Base-by-base conservation (phyloP, 331 rosid species). In the Dryas integrifolia region DNA sequence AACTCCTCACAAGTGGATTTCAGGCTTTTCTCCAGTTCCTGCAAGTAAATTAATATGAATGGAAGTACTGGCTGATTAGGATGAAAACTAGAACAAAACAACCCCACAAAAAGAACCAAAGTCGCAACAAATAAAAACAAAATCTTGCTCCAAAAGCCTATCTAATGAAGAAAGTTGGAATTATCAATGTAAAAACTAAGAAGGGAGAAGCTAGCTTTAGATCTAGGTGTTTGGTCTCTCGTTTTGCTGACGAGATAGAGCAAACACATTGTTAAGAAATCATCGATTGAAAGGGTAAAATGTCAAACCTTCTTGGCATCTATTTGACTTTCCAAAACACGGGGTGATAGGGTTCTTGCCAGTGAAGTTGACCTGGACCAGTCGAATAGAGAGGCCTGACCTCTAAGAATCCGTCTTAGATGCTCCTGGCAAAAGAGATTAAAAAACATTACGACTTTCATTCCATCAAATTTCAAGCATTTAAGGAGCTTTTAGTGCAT, bases 1-100 rank as follows among this genome's bases (percentile, higher is more conserved):
- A 92, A 95, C 82, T 95, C 98, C 85, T 95, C 99, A 72, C 99
- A 92, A 26, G 99, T 95, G 80, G 88, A 87, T 84, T 95, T 95
- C 51, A 95, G 90, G 89, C 89, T 95, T 79, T 92, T 95, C 76
- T 95, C 99, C 68, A 95, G 88, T 53, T 92, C 99, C 99, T 93
- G 88, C 78, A 83, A 77, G 59, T 77, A 82, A 75, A 73, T 26
- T 67, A 59, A 76, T 53, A 71, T 65, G 57, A 58, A 49, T 13
- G 26, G 2, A 3, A 59, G 46, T 11, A 53, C 16, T 0, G 41
- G 8, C 56, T 21, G 56, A 21, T 57, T 16, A 21, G 21, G 53
- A 45, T 18, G 7, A 43, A 55, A 5, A 26, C 58, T 26, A 58
- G 3, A 18, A 45, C 43, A 6, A 8, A 30, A 9, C 35, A 38